phyloP scores from a whole-genome alignment of 768 basidiomycete genomes.

The Suillus luteus region DNA sequence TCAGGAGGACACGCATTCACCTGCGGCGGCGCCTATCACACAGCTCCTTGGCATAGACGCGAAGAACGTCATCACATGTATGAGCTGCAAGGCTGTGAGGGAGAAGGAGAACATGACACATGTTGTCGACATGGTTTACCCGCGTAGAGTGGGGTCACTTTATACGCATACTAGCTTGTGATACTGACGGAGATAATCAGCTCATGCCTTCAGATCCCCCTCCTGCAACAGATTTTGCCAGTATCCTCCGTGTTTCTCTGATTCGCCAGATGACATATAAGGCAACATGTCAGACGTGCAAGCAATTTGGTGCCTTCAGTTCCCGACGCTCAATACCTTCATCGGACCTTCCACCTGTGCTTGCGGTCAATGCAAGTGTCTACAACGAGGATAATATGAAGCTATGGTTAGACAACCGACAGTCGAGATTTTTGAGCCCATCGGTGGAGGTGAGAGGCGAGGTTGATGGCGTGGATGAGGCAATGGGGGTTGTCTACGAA shows the following conservation, averaged over 20 bases:
- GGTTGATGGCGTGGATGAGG: conserved; percentile 58
- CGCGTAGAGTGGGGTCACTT: conserved; percentile 62
- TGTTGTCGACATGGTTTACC: conserved; percentile 84
- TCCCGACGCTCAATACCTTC: conserved; percentile 67
- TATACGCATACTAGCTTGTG: conserved; percentile 2
- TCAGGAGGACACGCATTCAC: conserved; percentile 29
- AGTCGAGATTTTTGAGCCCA: conserved; percentile 56
- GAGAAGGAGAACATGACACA: conserved; percentile 82
- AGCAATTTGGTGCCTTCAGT: conserved; percentile 71
- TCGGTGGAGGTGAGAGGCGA: conserved; percentile 60
- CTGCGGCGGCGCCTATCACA: conserved; percentile 71
- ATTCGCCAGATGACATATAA: conserved; percentile 83
- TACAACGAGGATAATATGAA: conserved; percentile 72
- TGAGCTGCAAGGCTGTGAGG: conserved; percentile 67
- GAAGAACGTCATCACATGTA: conserved; percentile 73
- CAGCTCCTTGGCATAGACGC: conserved; percentile 84
- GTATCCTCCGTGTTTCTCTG: conserved; percentile 73
- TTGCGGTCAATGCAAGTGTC: conserved; percentile 85
- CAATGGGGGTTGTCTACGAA: conserved; percentile 61
- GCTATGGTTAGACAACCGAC: conserved; percentile 67
- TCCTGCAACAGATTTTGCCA: conserved; percentile 54
- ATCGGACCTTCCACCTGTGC: conserved; percentile 73
- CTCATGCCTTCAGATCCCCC: conserved; percentile 39
- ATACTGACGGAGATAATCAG: conserved; percentile 24
- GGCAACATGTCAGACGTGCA: conserved; percentile 84